Percentiles rank a stretch among this genome's conserved stretches.
Conservation (phyloP, 495 filamentous ascomycete genomes). For the Tuber umbilicatum region DNA sequence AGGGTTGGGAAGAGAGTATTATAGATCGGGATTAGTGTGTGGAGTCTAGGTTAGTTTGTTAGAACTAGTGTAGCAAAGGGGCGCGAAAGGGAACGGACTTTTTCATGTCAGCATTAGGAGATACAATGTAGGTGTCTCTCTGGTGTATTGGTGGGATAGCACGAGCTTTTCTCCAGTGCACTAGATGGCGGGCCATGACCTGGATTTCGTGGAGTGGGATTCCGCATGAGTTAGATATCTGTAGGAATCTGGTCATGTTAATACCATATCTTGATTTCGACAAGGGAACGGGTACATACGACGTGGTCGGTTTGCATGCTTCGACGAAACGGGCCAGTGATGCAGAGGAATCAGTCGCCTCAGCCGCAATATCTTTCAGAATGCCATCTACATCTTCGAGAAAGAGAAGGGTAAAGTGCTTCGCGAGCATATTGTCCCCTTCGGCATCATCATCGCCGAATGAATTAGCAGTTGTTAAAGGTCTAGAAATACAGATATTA, state of each 20-base stretch:
- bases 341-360: slow-evolving; percentile 62
- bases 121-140: slow-evolving; percentile 86
- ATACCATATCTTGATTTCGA: not conserved
- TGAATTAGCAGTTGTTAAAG: slow-evolving; percentile 72
- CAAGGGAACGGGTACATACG: slow-evolving; percentile 45
- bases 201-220: slow-evolving; percentile 74
- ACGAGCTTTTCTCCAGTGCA: slow-evolving; percentile 88
- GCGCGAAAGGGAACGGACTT: not conserved
- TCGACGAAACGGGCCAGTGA: slow-evolving; percentile 77
- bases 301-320: slow-evolving; percentile 74
- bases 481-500: slow-evolving; percentile 12
- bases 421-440: slow-evolving; percentile 57
- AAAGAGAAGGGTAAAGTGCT: slow-evolving; percentile 78
- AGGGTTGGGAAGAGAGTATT: slow-evolving; percentile 69
- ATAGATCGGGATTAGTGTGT: slow-evolving; percentile 65
- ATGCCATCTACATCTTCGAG: slow-evolving; percentile 78
- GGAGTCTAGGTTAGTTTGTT: slow-evolving; percentile 45
- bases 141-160: slow-evolving; percentile 86
- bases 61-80: not conserved
- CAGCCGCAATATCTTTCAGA: slow-evolving; percentile 71
- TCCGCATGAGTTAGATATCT: slow-evolving; percentile 64
- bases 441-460: slow-evolving; percentile 55
- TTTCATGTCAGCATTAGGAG: slow-evolving; percentile 77
- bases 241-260: slow-evolving; percentile 52
- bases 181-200: slow-evolving; percentile 78